Evolutionary conservation across 1,139 yeast genomes (phyloP).

Genomic region (Arxiozyma telluris): DNA sequence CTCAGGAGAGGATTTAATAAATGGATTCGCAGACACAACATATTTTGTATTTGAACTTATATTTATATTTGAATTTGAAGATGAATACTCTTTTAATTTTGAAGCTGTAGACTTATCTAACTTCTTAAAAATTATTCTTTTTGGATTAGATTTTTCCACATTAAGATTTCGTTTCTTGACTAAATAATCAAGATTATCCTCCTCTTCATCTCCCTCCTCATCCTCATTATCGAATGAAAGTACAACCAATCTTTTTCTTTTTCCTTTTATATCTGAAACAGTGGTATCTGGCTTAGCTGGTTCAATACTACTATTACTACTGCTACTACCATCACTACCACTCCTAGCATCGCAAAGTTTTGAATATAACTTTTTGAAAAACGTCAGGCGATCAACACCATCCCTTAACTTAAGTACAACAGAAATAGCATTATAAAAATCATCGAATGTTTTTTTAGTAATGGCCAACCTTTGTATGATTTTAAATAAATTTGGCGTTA

Average conservation of each 20-base stretch:
- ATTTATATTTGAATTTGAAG: too few relatives aligned
- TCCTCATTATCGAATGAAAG: constrained; percentile 6
- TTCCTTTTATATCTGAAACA: not conserved
- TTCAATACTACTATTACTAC: too few relatives aligned
- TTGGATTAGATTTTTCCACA: not conserved
- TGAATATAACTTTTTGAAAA: constrained; percentile 13
- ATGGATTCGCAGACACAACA: not conserved
- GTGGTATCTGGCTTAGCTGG: not conserved
- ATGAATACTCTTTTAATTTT: constrained; percentile 14
- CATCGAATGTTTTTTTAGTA: constrained; percentile 11
- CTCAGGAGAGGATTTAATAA: not conserved
- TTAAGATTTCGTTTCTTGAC: not conserved
- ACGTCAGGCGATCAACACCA: constrained; percentile 8
- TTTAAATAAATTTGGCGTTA: constrained; percentile 19
- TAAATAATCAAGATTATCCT: not conserved
- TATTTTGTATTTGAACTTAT: constrained; percentile 3
- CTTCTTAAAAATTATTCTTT: constrained; percentile 14
- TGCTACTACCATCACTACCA: too few relatives aligned
- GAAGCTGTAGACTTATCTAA: constrained; percentile 17
- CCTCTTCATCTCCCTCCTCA: constrained; percentile 3
- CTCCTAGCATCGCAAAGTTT: not conserved
- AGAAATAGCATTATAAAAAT: constrained; percentile 17
- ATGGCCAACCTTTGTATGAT: constrained; percentile 15
- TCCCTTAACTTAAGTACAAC: constrained; percentile 24
- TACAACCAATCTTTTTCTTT: constrained; percentile 1